Evolutionary conservation across 768 basidiomycete species (phyloP), one percentile per base, ranked within the genome.

Genomic region (Tricholoma saponaceum): DNA sequence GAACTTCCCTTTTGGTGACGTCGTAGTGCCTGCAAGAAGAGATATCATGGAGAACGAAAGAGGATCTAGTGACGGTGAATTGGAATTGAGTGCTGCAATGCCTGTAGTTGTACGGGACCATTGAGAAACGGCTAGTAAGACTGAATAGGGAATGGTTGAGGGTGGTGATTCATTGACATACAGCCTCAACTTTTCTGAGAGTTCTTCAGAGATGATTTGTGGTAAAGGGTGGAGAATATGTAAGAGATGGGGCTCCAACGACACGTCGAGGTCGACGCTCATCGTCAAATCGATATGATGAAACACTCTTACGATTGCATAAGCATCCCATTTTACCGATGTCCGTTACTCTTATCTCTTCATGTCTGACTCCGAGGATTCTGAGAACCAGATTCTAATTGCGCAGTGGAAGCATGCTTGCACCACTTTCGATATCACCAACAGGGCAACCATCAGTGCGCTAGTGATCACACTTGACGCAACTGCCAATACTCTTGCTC

Each of bases 1-100:
- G 58, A 90, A 89, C 33, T 78, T 83, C 54, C 87, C 82, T 57
- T 89, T 84, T 20, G 91, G 91, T 5, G 89, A 90, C n/a, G 90
- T 86, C 44, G 79, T 82, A 5, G 86, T 79, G 35, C 91, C 91
- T 14, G 92, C 90, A 5, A 94, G 82, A 33, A 94, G 75, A 18
- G 89, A 74, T 37, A 91, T 73, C 84, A 90, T 91, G 5, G 79
- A 73, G 67, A 89, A 92, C 13, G 79, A 74, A 20, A 72, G 71
- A 4, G 83, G 73, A 57, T 83, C 71, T 49, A 91, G 73, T 1
- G 75, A 69, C 9, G 77, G 77, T 5, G 70, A 70, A 51, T 71
- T 65, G 47, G 73, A 72, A 33, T 67, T 63, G 52, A 83, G 74
- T 51, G 68, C 62, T 12, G 66, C 60, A 33, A 62, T 66, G 6